phyloP scores from a whole-genome alignment of 208 protist species.

The Trypanosoma melophagium region DNA sequence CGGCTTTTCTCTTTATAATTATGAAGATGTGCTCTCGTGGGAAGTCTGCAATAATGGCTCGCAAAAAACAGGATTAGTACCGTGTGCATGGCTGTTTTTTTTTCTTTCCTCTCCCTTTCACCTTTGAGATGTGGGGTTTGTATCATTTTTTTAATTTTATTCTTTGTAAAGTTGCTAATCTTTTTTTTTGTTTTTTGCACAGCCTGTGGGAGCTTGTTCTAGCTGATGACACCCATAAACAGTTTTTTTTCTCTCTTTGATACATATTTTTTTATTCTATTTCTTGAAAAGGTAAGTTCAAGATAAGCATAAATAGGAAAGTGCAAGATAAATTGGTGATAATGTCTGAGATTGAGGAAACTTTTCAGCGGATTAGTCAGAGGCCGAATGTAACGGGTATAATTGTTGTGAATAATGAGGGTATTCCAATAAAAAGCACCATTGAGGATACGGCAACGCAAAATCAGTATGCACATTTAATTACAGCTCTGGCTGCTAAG shows the following conservation, averaged over 20 bases:
- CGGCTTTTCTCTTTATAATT: neutral
- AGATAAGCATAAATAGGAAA: neutral
- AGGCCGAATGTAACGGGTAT: constrained; percentile 94
- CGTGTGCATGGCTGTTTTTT: too few relatives aligned
- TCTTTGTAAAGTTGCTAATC: neutral
- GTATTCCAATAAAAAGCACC: constrained; percentile 88
- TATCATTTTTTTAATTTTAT: neutral
- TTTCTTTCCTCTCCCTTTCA: too few relatives aligned
- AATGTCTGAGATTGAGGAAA: constrained; percentile 94
- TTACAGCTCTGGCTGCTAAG: constrained; percentile 92
- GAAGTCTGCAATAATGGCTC: neutral
- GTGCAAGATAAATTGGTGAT: neutral
- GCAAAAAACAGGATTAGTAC: constrained; percentile 2
- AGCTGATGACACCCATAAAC: neutral
- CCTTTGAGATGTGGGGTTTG: too few relatives aligned
- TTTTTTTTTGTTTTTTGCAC: neutral
- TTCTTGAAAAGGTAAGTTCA: neutral
- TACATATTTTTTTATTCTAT: constrained; percentile 3
- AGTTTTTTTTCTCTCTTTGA: neutral
- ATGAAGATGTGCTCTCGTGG: neutral
- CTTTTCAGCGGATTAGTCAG: constrained; percentile 93
- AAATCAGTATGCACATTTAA: constrained; percentile 94
- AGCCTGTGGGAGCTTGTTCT: too few relatives aligned
- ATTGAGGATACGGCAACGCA: constrained; percentile 89
- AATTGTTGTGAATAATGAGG: constrained; percentile 94